Base-by-base conservation (phyloP, 1,284 basidiomycete genomes). In the Lignosus rhinocerotis region DNA sequence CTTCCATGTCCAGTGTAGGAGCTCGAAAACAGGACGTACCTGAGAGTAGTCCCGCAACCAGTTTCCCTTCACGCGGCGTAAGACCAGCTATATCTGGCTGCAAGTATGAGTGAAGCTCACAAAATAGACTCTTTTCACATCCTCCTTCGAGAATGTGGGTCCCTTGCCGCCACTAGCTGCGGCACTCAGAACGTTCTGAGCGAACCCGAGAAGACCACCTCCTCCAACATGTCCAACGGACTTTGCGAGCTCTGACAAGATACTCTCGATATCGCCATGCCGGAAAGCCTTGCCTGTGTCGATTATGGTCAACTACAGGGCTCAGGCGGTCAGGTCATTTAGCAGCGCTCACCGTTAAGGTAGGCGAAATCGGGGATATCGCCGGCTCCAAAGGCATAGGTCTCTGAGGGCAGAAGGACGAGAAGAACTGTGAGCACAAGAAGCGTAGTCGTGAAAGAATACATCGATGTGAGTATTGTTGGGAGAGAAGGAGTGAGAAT, bases 221-320 rank as follows among this genome's bases (percentile, higher is more conserved):
- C 76, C 78, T 16, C 73, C 71, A 2, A 72, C 80, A 46, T 73
- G 75, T 43, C 82, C 84, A 21, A 79, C 81, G 41, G 77, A 76
- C 70, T 90, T 90, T 56, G 80, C 80, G 14, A 89, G 72, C 34
- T 78, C 79, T 49, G 78, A 76, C 25, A 87, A 76, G 58, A 85
- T 78, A 61, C 80, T 81, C 72, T 86, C 84, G 56, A 90, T 90
- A 67, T 92, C 89, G 14, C 88, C 87, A 76, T 90, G 88, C 54
- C 88, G 79, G 73, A 86, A 90, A 0, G 88, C 88, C 71, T 88
- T 89, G 71, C 81, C 84, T 85, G 64, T 30, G 52, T 19, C 7
- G 39, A 41, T 39, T 36, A 31, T 43, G 42, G 36, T 48, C 45
- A 53, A 31, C 53, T 55, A 46, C 64, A 53, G 58, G 32, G n/a